Base-by-base conservation (phyloP, 106 monocot species). In the Platanthera guangdongensis region DNA sequence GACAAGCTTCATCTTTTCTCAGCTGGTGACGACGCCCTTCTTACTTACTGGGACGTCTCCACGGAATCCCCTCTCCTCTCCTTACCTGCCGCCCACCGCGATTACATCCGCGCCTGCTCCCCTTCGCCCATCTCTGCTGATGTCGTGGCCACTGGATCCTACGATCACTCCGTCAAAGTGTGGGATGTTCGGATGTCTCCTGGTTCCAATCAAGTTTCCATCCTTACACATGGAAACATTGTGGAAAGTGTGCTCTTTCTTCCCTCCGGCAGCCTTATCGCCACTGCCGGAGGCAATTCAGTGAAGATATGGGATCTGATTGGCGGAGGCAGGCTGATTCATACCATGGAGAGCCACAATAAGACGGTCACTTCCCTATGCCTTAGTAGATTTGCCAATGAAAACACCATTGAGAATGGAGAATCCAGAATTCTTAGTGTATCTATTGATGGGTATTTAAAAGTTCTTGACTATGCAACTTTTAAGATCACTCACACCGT, bases 251-350 rank as follows among this genome's bases (percentile, higher is more conserved):
- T 88, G 8, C 52, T 94, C 7, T 94, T 99, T 75, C 79, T 99
- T 12, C 94, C 99, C 1, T 99, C 94, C 1, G 99, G 99, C 0
- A 92, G 94, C 5, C 85, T 99, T 28, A 57, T 94, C 14, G 99
- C 99, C 0, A 92, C 94, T 0, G 89, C 94, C 3, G 99, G 94
- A 0, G 94, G 99, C 15, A 92, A 85, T 53, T 78, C 49, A 5
- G 86, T 99, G 32, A 99, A 92, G 83, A 83, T 99, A 6, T 99
- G 94, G 94, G 99, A 99, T 76, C 85, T 90, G 9, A 90, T 94
- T 30, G 92, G 86, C 5, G 99, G 99, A 0, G 94, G 89, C 2
- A 81, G 86, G 78, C 55, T 92, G 60, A 59, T 99, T 8, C 94
- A 99, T 64, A 83, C 89, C 4, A 78, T 99, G 78, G 90, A 99